Base-by-base conservation (phyloP, 2,329 filamentous ascomycete genomes). In the Penicillium sp. region DNA sequence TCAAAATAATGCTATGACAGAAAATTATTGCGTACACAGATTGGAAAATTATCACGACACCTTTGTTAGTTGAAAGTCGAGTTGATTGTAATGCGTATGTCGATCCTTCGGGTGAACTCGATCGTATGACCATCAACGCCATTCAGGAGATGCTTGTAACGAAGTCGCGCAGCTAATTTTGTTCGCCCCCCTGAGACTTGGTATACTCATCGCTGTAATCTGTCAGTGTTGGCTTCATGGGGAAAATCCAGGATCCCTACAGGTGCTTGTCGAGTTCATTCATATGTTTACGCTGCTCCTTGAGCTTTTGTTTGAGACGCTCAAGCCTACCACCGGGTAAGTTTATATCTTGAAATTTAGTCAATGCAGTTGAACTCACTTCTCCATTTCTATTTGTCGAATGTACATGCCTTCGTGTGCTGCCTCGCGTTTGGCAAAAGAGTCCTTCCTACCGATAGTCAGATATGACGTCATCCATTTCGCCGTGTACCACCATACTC, bases 181-280 rank as follows among this genome's bases (percentile, higher is more conserved):
- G 61, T 43, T 66, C 63, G 12, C 63, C 65, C 13, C 65, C 63
- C 31, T 66, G 64, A 4, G 4, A 42, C 31, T 55, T 59, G 5
- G 59, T 27, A 8, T 55, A 58, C 10, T 65, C 64, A 27, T 67
- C 64, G 19, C 65, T 66, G 23, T 15, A 7, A 17, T 0, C 10
- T 23, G 25, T 58, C 8, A 60, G 58, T 13, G 2, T 5, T n/a
- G 15, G 3, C 15, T 9, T n/a, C 15, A 5, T 2, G 31, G 13
- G n/a, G 13, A 10, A 42, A 9, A 10, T 38, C 1, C 13, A 27
- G 27, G 21, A 44, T 39, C 6, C 68, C 39, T 58, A 71, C 70
- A 70, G 42, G 25, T 68, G 60, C 21, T 67, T 63, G 31, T 72
- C 69, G 6, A 70, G 51, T 38, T 69, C 68, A 2, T 68, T 62